Evolutionary conservation across 352 stramenopile species (phyloP).

Genomic region (Phytophthora citrophthora): DNA sequence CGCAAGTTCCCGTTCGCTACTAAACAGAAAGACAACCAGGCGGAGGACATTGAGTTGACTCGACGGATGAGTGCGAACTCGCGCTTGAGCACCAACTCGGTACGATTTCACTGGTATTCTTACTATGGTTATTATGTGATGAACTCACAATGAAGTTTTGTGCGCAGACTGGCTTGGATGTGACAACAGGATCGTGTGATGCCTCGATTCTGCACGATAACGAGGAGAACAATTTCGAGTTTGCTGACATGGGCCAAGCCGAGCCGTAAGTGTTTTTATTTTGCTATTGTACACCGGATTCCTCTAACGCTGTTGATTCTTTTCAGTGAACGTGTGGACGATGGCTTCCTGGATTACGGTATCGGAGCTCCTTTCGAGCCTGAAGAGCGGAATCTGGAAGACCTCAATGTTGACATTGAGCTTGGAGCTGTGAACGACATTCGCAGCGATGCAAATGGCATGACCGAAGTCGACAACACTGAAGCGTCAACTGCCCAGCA

Average conservation of each 20-base stretch:
- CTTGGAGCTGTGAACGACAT: conserved; percentile 81
- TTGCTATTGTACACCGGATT: neutral
- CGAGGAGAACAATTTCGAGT: conserved; percentile 53
- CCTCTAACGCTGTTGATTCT: conserved; percentile 4
- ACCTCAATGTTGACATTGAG: conserved; percentile 84
- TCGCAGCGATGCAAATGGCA: conserved; percentile 63
- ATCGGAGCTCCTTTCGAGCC: conserved; percentile 59
- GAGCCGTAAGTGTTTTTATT: conserved; percentile 22
- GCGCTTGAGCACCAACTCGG: conserved; percentile 65
- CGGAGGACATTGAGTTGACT: conserved; percentile 67
- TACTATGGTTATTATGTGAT: neutral
- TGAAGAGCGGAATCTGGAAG: conserved; percentile 59
- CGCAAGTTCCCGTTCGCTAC: conserved; percentile 75
- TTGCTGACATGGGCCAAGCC: conserved; percentile 38
- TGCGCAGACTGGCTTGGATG: conserved; percentile 35
- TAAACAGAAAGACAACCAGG: conserved; percentile 35
- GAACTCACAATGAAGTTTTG: conserved; percentile 4
- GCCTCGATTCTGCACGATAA: conserved; percentile 41
- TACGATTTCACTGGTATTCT: conserved; percentile 21
- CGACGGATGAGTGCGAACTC: conserved; percentile 67
- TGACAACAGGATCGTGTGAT: conserved; percentile 39
- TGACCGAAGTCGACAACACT: conserved; percentile 34
- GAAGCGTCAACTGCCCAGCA: conserved; percentile 72
- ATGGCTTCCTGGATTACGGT: conserved; percentile 59
- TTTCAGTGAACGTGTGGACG: conserved; percentile 43